A percentile compares a stretch with the other conserved stretches of the same genome.
Evolutionary conservation across 129 eudicot species (phyloP).

Genomic region (Flaveria linearis): DNA sequence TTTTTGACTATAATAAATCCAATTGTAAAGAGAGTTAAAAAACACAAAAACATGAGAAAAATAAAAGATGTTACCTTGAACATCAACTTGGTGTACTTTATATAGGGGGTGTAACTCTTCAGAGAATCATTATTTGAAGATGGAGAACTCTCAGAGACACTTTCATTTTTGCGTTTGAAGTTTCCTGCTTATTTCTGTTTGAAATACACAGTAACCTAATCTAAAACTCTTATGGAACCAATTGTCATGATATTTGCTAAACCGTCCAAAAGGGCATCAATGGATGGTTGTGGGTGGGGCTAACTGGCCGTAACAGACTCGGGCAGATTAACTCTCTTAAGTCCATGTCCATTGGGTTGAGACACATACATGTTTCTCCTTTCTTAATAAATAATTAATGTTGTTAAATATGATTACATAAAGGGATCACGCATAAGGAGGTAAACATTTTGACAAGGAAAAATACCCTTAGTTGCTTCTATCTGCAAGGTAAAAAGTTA

Average conservation of each 20-base stretch:
- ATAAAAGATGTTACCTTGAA: conserved; percentile 59
- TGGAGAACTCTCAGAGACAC: conserved; percentile 38
- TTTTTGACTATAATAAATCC: background rate
- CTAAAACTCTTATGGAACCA: conserved; percentile 10
- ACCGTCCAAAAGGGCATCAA: background rate
- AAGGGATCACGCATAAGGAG: too few species aligned
- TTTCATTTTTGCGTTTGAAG: conserved; percentile 32
- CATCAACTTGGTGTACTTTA: conserved; percentile 80
- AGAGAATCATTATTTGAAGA: conserved; percentile 26
- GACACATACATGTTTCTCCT: too few species aligned
- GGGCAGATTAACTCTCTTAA: background rate
- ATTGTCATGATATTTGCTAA: background rate
- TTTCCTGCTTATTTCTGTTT: conserved; percentile 42
- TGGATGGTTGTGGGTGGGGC: background rate
- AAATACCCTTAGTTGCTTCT: too few species aligned
- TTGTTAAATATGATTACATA: too few species aligned
- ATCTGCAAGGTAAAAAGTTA: too few species aligned
- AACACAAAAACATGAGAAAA: background rate
- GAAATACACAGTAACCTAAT: conserved; percentile 2
- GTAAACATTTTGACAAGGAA: too few species aligned
- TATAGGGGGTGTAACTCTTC: conserved; percentile 57
- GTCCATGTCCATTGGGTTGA: too few species aligned
- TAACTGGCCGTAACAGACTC: background rate
- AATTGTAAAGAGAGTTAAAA: background rate
- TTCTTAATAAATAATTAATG: too few species aligned